A percentile compares a stretch with the other conserved stretches of the same genome.
Conservation (phyloP, 169 alveolate species). For the Miamiensis avidus region DNA sequence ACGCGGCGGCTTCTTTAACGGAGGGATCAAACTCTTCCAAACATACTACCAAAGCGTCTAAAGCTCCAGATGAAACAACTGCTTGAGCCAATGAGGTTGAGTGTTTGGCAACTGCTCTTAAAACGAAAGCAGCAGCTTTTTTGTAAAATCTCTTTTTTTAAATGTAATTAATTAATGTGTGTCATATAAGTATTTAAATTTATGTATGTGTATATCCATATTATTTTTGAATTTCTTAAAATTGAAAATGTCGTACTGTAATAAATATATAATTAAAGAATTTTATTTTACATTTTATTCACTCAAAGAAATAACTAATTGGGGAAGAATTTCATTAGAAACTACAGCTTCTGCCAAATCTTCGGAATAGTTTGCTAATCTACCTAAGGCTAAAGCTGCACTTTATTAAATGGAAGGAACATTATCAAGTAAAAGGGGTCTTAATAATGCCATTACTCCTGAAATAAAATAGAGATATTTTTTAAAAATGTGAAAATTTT, state of each 20-base stretch:
- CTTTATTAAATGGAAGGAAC: slow-evolving; percentile 92
- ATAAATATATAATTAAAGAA: slow-evolving; percentile 9
- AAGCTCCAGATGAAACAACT: slow-evolving; percentile 92
- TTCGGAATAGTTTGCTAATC: slow-evolving; percentile 92
- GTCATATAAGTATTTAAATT: no score
- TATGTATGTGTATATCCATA: no score
- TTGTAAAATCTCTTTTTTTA: slow-evolving; percentile 78
- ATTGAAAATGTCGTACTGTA: no score
- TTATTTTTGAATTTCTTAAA: no score
- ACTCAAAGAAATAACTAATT: slow-evolving; percentile 88
- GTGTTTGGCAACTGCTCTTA: slow-evolving; percentile 94
- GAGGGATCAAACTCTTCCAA: slow-evolving; percentile 95
- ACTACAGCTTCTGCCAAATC: slow-evolving; percentile 94
- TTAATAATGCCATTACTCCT: slow-evolving; percentile 90
- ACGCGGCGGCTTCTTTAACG: slow-evolving; percentile 93
- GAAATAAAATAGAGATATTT: neutral
- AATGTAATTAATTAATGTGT: no score
- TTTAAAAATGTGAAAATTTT: neutral
- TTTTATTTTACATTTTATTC: slow-evolving; percentile 73
- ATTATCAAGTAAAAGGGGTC: slow-evolving; percentile 91
- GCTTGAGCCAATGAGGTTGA: slow-evolving; percentile 93
- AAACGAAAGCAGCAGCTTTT: slow-evolving; percentile 95
- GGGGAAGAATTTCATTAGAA: slow-evolving; percentile 90
- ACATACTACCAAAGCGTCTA: slow-evolving; percentile 92
- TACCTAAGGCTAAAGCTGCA: slow-evolving; percentile 95